These are phyloP conservation scores for Nicotiana undulata DNA, from an alignment of 257 asterid species.

Conservation along the genomic window DNA sequence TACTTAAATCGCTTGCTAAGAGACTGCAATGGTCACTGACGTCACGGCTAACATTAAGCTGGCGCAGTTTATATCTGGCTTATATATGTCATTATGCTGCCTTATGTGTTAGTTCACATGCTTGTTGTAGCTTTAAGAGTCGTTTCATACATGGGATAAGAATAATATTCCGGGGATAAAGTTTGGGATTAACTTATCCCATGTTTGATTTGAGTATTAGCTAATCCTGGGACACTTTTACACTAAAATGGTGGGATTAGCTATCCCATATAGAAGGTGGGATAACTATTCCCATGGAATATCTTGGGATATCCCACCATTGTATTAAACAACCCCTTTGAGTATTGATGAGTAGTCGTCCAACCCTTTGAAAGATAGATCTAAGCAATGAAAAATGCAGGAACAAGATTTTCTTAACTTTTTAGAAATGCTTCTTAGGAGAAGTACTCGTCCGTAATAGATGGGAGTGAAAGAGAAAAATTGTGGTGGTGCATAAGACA, in stretches of 20 bases:
- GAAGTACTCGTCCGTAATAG: background rate
- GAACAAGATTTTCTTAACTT: background rate
- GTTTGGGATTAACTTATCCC: no score
- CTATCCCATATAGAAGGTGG: no score
- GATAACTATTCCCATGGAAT: no score
- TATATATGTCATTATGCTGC: background rate
- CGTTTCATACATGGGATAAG: no score
- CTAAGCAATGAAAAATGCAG: background rate
- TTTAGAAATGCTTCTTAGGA: background rate
- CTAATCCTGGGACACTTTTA: no score
- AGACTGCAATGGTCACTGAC: background rate
- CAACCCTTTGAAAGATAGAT: background rate
- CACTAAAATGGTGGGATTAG: no score
- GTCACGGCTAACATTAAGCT: background rate
- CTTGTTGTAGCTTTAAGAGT: background rate
- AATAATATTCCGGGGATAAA: no score
- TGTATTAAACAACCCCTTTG: no score
- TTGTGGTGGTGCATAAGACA: background rate
- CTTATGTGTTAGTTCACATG: constrained; percentile 1
- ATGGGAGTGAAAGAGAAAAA: background rate
- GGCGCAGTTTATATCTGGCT: background rate
- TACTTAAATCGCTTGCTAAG: background rate
- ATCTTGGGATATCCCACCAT: no score
- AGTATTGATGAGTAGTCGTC: background rate
- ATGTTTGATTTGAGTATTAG: no score